phyloP scores from a whole-genome alignment of 129 eudicot species.

The Flaveria brownii region DNA sequence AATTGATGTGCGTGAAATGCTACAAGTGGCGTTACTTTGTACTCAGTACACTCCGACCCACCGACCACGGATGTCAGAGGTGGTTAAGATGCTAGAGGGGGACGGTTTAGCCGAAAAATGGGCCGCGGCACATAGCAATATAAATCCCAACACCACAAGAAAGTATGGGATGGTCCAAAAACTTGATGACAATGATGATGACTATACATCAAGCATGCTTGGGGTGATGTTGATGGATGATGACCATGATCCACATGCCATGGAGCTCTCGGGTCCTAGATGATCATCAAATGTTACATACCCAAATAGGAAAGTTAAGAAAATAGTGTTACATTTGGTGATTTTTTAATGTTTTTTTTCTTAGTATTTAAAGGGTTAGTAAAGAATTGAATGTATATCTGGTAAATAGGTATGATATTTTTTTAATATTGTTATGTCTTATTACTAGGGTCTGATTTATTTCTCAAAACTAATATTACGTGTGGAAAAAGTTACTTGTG shows the following conservation, averaged over 20 bases:
- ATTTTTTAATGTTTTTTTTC: not conserved
- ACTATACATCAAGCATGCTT: constrained; percentile 65
- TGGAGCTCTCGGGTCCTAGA: constrained; percentile 98
- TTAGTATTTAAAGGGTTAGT: not conserved
- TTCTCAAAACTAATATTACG: not conserved
- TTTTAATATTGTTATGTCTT: not conserved
- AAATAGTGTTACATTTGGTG: constrained; percentile 26
- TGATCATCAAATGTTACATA: constrained; percentile 42
- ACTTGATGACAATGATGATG: constrained; percentile 62
- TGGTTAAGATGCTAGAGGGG: constrained; percentile 90
- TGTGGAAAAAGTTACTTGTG: not conserved
- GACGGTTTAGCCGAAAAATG: constrained; percentile 76
- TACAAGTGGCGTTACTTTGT: constrained; percentile 79
- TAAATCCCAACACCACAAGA: constrained; percentile 39
- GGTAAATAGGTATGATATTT: constrained; percentile 39
- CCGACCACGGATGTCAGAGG: constrained; percentile 90
- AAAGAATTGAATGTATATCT: constrained; percentile 30
- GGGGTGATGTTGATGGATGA: constrained; percentile 75
- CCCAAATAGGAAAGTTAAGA: constrained; percentile 30
- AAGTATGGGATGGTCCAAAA: constrained; percentile 30
- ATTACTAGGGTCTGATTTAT: constrained; percentile 19
- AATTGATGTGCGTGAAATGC: constrained; percentile 79
- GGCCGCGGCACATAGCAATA: constrained; percentile 73
- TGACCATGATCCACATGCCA: constrained; percentile 82
- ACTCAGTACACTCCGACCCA: constrained; percentile 65